phyloP scores from a whole-genome alignment of 345 rosid genomes.

The Triadica sebifera region DNA sequence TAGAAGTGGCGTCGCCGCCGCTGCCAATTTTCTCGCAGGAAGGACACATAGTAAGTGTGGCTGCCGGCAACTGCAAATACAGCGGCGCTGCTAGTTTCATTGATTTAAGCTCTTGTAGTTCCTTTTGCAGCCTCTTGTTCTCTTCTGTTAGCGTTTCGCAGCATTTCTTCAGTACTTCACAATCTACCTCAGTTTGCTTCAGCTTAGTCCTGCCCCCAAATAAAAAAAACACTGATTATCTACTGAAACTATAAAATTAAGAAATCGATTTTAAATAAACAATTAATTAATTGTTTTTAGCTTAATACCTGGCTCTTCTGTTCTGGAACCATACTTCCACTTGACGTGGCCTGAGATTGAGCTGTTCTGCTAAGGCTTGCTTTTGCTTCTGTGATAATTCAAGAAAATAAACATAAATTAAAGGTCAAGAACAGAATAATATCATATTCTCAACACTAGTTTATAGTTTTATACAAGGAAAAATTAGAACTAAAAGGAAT shows the following conservation, averaged over 20 bases:
- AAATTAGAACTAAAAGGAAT: too few species aligned
- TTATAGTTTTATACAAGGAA: neutral
- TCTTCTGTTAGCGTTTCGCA: constrained; percentile 54
- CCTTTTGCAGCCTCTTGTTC: constrained; percentile 54
- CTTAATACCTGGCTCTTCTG: constrained; percentile 80
- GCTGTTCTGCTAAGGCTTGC: constrained; percentile 65
- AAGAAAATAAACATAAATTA: too few species aligned
- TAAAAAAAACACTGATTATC: too few species aligned
- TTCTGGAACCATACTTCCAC: constrained; percentile 99
- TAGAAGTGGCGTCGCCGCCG: constrained; percentile 10
- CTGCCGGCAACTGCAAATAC: constrained; percentile 43
- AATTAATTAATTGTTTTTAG: neutral
- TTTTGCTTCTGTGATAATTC: constrained; percentile 1
- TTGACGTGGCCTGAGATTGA: constrained; percentile 80
- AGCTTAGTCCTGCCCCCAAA: constrained; percentile 48
- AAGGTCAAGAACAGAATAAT: neutral
- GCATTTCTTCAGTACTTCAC: constrained; percentile 54
- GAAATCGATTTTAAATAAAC: neutral
- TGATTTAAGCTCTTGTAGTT: constrained; percentile 55
- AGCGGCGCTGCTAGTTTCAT: constrained; percentile 23
- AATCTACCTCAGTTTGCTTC: constrained; percentile 63
- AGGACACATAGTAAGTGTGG: constrained; percentile 37
- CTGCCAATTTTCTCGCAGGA: constrained; percentile 36
- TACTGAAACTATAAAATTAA: too few species aligned
- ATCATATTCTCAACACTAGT: neutral